Evolutionary conservation across 495 filamentous ascomycete species (phyloP), one percentile per base, ranked within the genome.

Genomic region (Neurospora sp.): DNA sequence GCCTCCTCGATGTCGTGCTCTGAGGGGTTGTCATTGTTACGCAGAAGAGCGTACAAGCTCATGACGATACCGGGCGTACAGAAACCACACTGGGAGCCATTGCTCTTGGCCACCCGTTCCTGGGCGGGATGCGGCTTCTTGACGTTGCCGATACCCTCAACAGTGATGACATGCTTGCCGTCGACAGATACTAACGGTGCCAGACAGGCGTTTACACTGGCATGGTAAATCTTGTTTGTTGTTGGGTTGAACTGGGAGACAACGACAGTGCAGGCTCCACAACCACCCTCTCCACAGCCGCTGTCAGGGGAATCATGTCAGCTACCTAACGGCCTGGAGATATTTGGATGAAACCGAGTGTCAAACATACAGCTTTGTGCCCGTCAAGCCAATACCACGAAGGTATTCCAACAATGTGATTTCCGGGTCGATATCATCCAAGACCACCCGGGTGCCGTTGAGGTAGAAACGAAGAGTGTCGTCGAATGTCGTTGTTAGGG

Each of bases 51-150:
- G 80, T 95, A 95, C 38, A 95, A 82, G 78, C 92, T 94, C 96
- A 99, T 98, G 71, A 98, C 94, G 81, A 99, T 99, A 10, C 96
- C 96, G 5, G 95, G 96, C 7, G 96, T 98, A 79, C 96, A 99
- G 79, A 99, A 99, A 9, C 87, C 89, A 77, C 89, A 92, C 80
- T 92, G 90, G 44, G 87, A 89, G 40, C 90, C 90, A 78, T 91
- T 87, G 54, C 86, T 81, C 81, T 90, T 91, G 27, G 94, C 94
- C 74, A 99, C 92, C 62, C 96, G 89, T 82, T 99, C 94, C 82
- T 99, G 96, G 2, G 92, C 85, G 4, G 96, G 93, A 84, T 99
- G 96, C 12, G 96, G 96, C 44, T 87, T 88, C 81, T 94, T 92
- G 69, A 92, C 89, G 78, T 92, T 92, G 11, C 96, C 96, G 81